Base-by-base conservation (phyloP, 2,329 filamentous ascomycete genomes). In the Botrytis aclada region DNA sequence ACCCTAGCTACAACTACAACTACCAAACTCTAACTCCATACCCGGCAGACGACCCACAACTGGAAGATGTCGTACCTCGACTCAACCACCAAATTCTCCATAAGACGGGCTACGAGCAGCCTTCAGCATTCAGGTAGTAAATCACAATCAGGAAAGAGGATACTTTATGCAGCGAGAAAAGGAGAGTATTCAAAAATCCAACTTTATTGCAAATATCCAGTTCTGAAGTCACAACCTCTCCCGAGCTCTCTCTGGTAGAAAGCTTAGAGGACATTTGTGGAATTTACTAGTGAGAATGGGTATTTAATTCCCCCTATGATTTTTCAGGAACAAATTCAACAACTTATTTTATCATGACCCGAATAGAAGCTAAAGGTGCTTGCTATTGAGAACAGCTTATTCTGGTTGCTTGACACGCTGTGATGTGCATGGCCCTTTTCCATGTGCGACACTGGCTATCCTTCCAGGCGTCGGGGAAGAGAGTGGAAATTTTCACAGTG, bases 211-310 rank as follows among this genome's bases (percentile, higher is more conserved):
- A 29, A n/a, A 54, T 0, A 54, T 29, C n/a, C n/a, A 54, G 12
- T 29, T 3, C 0, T 1, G 1, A 54, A 18, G 20, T 1, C 12
- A 1, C 2, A 54, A 54, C 0, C 12, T 14, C 12, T n/a, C 25
- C n/a, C n/a, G 18, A 0, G 8, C n/a, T n/a, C n/a, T 6, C n/a
- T 29, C 25, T 16, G 0, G 18, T 29, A 14, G 7, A 56, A 56
- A 4, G 14, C 6, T 16, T 9, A 29, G 25, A 6, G 5, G 25
- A 7, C 22, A n/a, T 51, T 47, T 1, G 9, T 22, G 4, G 9
- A 22, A 45, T 22, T 25, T 14, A n/a, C 10, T n/a, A 51, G 4
- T 51, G 4, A 14, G 0, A 1, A 16, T 18, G 14, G 9, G 14
- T 4, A 54, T 16, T 18, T 29, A 9, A 29, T 5, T 5, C n/a